Base-by-base conservation (phyloP, 306 rosid species). In the Cicer chorassanicum region DNA sequence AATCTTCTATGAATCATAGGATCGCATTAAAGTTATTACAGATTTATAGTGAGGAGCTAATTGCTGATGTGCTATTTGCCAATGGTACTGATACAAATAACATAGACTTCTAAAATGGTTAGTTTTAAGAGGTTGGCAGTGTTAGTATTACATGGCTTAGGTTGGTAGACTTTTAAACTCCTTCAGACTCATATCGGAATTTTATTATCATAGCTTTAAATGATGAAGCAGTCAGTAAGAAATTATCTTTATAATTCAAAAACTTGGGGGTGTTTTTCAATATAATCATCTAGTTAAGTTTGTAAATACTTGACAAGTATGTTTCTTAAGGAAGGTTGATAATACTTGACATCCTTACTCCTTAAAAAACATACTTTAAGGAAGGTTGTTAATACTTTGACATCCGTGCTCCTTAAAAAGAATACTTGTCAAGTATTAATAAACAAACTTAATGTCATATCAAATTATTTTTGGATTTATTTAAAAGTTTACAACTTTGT, bases 21-120 rank as follows among this genome's bases (percentile, higher is more conserved):
- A 86, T 59, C 97, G 97, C 72, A 83, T 93, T 75, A 93, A 84
- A 84, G 98, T 72, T 82, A 80, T 65, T 60, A 91, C 97, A 11
- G 98, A 93, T 81, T 81, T 97, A 93, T 53, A 96, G 98, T 0
- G 96, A 89, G 82, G 98, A 93, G 78, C 83, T 93, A 80, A 51
- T 88, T 50, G 88, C 88, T 4, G 98, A 93, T 86, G 96, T 93
- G 6, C 75, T 93, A 76, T 91, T 93, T 65, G 97, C 97, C 75
- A 93, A 97, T 19, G 98, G 98, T 93, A 88, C 80, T 76, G 59
- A 82, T 73, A 42, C 64, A 34, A 18, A 66, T 49, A 14, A 44
- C 34, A 34, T 68, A 9, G 8, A 56, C 69, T 57, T 55, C 38
- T 21, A 39, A 41, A 7, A 9, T 54, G 53, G 8, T 54, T 11